A percentile compares a stretch with the other conserved stretches of the same genome.
These are phyloP conservation scores for Carex arenaria DNA, from an alignment of 202 grass and related monocot genomes.

Conservation along the genomic window DNA sequence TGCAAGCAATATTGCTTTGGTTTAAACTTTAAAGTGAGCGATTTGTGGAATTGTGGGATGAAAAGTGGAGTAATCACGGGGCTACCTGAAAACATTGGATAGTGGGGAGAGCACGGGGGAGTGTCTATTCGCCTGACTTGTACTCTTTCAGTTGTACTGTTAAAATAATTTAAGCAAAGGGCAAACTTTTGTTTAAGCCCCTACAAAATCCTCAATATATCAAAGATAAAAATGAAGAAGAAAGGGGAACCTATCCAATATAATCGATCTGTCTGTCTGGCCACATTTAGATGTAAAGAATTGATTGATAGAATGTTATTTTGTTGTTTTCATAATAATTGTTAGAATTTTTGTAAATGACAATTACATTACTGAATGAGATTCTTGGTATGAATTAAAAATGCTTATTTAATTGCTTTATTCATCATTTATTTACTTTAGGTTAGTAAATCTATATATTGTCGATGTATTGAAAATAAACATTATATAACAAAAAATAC, in stretches of 20 bases:
- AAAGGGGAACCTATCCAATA: neutral
- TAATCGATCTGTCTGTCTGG: neutral
- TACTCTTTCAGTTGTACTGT: neutral
- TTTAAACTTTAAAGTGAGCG: slow-evolving; percentile 6
- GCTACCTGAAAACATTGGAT: neutral
- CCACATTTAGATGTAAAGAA: neutral
- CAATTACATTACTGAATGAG: too few species aligned
- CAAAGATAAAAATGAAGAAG: neutral
- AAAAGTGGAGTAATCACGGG: slow-evolving; percentile 2
- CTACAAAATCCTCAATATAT: neutral
- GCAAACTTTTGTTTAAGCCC: neutral
- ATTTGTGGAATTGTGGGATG: neutral
- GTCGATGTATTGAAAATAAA: neutral
- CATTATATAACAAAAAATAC: neutral
- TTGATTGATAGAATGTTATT: neutral
- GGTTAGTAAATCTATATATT: too few species aligned
- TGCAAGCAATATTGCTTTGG: slow-evolving; percentile 11
- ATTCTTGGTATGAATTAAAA: neutral
- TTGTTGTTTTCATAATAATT: neutral
- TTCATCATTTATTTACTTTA: neutral
- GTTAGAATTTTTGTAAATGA: too few species aligned
- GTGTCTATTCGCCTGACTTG: neutral
- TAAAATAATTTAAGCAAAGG: neutral
- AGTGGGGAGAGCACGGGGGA: neutral
- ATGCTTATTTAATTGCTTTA: neutral